Evolutionary conservation across 176 grass and related monocot genomes (phyloP).

Genomic region (Chrysopogon serrulatus): DNA sequence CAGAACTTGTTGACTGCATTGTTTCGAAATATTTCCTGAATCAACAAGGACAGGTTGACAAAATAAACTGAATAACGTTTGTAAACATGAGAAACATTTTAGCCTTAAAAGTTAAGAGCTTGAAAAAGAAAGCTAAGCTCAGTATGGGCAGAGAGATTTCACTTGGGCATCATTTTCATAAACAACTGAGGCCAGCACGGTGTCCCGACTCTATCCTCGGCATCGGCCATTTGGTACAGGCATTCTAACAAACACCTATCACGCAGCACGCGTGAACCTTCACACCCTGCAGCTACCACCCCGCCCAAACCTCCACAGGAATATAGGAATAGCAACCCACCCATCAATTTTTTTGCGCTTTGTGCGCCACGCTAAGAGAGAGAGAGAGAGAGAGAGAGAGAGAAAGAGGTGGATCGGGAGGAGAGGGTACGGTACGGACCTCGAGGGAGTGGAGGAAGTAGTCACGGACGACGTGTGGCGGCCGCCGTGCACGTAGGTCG

Average conservation of each 20-base stretch:
- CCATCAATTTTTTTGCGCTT: background rate
- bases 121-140: no score
- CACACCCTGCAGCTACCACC: background rate
- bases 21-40: slow-evolving; percentile 78
- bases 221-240: no score
- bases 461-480: slow-evolving; percentile 53
- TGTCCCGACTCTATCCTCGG: no score
- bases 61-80: no score
- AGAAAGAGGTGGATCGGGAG: background rate
- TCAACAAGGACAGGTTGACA: slow-evolving; percentile 5
- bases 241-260: no score
- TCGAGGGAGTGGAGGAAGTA: slow-evolving; percentile 77
- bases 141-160: no score
- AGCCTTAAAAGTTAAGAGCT: no score
- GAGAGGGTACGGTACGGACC: slow-evolving; percentile 8
- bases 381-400: background rate
- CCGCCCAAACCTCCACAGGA: background rate
- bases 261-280: background rate
- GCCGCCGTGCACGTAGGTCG: slow-evolving; percentile 48
- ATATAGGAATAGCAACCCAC: background rate
- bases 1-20: slow-evolving; percentile 74
- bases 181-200: no score
- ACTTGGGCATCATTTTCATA: no score
- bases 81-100: no score
- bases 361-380: no score